Evolutionary conservation across 768 basidiomycete species (phyloP), one percentile per base, ranked within the genome.

Genomic region (Vararia minispora): DNA sequence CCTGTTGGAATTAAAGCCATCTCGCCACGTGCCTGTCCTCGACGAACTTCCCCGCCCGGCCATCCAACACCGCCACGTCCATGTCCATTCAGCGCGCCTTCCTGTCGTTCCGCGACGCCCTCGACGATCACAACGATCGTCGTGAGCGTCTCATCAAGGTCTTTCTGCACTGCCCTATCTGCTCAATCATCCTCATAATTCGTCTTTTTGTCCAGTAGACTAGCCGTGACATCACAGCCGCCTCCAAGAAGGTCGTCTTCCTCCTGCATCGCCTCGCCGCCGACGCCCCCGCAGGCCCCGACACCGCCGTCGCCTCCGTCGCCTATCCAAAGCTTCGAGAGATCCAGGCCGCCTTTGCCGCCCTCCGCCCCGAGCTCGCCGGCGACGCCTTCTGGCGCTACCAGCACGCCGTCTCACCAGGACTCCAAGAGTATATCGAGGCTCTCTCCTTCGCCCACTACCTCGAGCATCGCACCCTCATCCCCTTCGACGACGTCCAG

Each of bases 361-460:
- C 58, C 17, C 65, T 95, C 41, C 62, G 65, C 40, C 58, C 60
- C 2, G 82, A 89, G 44, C 59, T 92, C 7, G 59, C 59, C 27
- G 79, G 73, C 9, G 76, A 80, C 35, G 68, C 62, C 26, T 90
- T 80, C 58, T 90, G 88, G 85, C 69, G 77, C 33, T 77, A 82
- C 56, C 71, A 83, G 51, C 70, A 72, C 24, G 72, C 79, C 45
- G 62, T 87, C 39, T 84, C 83, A 5, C 76, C 81, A 1, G 79
- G 92, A 3, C 59, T 98, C 21, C 91, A 98, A 58, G 95, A 98
- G 61, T 98, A 90, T 59, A 87, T 97, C 46, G 95, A 98, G 58
- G 91, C 86, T 1, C 62, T 90, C 40, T 82, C 87, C 50, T 91
- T 97, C 54, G 71, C 85, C 0, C 74, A 91, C 57, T 97, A 85